These are phyloP conservation scores for Euphrasia confusa DNA, from an alignment of 257 asterid species.

Conservation along the genomic window DNA sequence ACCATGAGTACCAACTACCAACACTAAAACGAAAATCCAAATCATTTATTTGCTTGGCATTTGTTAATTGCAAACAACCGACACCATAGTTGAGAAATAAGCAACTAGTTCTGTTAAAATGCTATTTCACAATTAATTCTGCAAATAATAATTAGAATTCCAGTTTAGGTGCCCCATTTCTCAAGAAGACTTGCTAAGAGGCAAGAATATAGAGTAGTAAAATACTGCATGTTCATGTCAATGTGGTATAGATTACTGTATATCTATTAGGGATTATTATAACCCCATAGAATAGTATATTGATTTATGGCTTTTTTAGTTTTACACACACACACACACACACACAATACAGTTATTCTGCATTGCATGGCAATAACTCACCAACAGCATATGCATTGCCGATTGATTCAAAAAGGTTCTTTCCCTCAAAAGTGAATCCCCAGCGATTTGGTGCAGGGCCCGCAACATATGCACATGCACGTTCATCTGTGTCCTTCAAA, in stretches of 20 bases:
- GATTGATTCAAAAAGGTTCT: slow-evolving; percentile 60
- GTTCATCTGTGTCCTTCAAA: slow-evolving; percentile 95
- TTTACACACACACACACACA: no score
- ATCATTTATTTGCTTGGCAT: slow-evolving; percentile 1
- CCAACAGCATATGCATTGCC: slow-evolving; percentile 40
- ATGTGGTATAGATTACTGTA: no score
- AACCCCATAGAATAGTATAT: no score
- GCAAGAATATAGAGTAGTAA: slow-evolving; percentile 2
- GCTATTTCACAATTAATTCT: neutral
- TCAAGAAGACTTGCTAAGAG: neutral
- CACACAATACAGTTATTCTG: no score
- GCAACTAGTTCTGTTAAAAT: neutral
- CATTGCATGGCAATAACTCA: slow-evolving; percentile 32
- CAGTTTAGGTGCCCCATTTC: neutral
- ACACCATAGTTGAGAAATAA: neutral
- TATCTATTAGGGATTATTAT: no score
- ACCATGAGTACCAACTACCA: slow-evolving; percentile 4
- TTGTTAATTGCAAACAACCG: neutral
- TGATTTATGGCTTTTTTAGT: no score
- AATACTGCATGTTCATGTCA: neutral
- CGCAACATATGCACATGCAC: slow-evolving; percentile 99
- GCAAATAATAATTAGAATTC: neutral
- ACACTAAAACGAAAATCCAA: slow-evolving; percentile 8
- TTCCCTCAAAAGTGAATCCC: slow-evolving; percentile 88
- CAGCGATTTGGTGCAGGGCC: slow-evolving; percentile 99